Conservation (phyloP, 306 rosid genomes). For the Glycyrrhiza uralensis region DNA sequence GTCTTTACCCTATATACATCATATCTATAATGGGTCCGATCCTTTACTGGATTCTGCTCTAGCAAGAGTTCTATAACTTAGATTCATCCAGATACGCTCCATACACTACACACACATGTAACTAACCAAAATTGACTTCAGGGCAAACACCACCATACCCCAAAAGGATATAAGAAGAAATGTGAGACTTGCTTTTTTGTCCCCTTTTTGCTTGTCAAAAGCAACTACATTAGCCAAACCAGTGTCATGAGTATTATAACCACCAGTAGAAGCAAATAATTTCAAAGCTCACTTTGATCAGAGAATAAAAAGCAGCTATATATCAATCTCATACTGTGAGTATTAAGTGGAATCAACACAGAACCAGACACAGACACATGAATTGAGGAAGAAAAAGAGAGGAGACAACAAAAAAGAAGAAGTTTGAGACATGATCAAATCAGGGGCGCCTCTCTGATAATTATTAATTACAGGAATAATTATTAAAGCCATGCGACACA, state of each 20-base stretch:
- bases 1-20: too few relatives aligned
- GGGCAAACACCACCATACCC: neutral
- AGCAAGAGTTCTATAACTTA: too few relatives aligned
- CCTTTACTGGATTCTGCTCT: too few relatives aligned
- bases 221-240: neutral
- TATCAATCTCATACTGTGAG: neutral
- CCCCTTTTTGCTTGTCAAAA: constrained; percentile 4
- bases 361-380: neutral
- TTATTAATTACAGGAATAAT: neutral
- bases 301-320: neutral
- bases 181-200: neutral
- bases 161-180: neutral
- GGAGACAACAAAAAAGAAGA: neutral
- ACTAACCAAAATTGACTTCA: too few relatives aligned
- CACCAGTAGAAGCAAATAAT: neutral
- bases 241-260: neutral
- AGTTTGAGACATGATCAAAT: neutral
- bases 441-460: neutral
- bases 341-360: neutral
- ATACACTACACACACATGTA: too few relatives aligned
- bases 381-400: neutral
- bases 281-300: neutral
- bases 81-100: too few relatives aligned
- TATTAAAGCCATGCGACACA: neutral
- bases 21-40: too few relatives aligned